Evolutionary conservation across 2,329 filamentous ascomycete genomes (phyloP).

Genomic region (Beauveria rudraprayagi): DNA sequence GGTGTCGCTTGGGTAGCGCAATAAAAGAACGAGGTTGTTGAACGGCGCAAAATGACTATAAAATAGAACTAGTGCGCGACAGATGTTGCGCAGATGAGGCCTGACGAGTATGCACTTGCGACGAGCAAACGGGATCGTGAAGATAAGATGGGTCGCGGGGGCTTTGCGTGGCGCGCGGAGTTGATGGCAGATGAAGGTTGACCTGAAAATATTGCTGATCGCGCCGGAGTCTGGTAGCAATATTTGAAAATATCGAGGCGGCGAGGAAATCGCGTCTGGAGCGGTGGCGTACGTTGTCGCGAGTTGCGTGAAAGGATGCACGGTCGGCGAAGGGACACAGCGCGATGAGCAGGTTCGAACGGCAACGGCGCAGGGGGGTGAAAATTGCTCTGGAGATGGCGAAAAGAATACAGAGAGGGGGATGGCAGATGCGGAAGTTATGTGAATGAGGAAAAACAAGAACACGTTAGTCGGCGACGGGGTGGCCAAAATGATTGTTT

Average conservation of each 20-base stretch:
- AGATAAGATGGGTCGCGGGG: neutral
- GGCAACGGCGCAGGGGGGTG: neutral
- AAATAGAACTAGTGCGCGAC: neutral
- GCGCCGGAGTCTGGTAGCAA: neutral
- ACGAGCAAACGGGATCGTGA: constrained; percentile 5
- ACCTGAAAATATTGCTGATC: neutral
- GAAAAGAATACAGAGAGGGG: neutral
- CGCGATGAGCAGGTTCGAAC: neutral
- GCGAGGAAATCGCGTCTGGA: neutral
- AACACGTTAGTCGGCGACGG: neutral
- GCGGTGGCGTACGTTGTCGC: neutral
- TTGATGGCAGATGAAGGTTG: neutral
- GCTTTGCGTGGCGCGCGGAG: neutral
- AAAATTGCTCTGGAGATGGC: neutral
- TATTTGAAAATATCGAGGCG: neutral
- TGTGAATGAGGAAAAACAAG: neutral
- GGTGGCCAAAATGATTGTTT: neutral
- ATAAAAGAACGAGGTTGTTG: neutral
- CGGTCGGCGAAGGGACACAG: constrained; percentile 1
- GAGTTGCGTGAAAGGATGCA: neutral
- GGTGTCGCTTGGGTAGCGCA: neutral
- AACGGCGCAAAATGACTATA: neutral
- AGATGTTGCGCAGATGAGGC: neutral
- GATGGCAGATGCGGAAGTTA: neutral
- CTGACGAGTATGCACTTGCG: neutral